A percentile compares a stretch with the other conserved stretches of the same genome.
Evolutionary conservation across 306 rosid genomes (phyloP).

Genomic region (Boehmeria nivea): DNA sequence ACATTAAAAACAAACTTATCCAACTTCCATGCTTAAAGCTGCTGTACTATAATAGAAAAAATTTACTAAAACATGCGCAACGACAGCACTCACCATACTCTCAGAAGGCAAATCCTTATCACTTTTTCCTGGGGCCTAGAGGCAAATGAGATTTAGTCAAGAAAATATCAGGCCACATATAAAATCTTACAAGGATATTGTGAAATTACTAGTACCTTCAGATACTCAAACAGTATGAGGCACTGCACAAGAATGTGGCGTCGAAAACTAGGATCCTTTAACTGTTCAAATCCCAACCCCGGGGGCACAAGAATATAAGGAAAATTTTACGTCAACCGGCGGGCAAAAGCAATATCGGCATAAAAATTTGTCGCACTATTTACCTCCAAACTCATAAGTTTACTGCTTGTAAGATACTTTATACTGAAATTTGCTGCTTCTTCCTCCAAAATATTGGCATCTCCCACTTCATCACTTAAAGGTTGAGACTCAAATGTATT

Average conservation of each 20-base stretch:
- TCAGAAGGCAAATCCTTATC: constrained; percentile 90
- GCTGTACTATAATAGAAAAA: background rate
- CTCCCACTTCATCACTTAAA: constrained; percentile 89
- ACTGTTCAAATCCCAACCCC: constrained; percentile 35
- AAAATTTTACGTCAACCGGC: constrained; percentile 7
- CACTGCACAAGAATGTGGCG: constrained; percentile 94
- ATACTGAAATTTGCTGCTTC: constrained; percentile 85
- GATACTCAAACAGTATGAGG: constrained; percentile 84
- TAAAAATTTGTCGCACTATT: constrained; percentile 17
- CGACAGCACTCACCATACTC: constrained; percentile 62
- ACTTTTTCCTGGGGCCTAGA: constrained; percentile 85
- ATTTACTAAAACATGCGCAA: background rate
- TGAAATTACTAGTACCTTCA: constrained; percentile 60
- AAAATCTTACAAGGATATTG: constrained; percentile 1
- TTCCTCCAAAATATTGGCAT: constrained; percentile 86
- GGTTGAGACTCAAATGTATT: constrained; percentile 96
- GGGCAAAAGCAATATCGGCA: constrained; percentile 8
- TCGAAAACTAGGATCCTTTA: constrained; percentile 93
- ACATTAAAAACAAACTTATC: background rate
- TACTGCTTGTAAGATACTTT: constrained; percentile 95
- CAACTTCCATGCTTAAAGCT: no score
- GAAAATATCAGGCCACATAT: constrained; percentile 15
- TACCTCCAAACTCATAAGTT: constrained; percentile 96
- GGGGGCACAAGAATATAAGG: background rate
- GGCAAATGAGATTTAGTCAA: constrained; percentile 24